Evolutionary conservation across 805 yeast species (phyloP), one percentile per base, ranked within the genome.

Genomic region (Saturnispora gosingensis): DNA sequence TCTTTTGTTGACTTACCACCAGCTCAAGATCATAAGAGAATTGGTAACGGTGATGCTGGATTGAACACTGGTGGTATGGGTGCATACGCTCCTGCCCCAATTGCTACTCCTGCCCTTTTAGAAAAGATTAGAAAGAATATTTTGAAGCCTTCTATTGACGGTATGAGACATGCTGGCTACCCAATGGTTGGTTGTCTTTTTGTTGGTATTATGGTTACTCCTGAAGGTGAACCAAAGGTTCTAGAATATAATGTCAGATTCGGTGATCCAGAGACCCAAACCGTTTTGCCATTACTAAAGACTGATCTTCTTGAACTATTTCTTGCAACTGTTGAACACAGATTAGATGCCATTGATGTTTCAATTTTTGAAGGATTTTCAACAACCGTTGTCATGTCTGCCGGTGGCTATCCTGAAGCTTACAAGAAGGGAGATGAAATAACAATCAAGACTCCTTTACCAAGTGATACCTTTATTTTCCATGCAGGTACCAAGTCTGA

Each of bases 11-110:
- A 88, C 66, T 78, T 93, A 53, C 99, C 99, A 43, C 87, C 98
- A 44, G 97, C 98, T 27, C 99, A 93, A 72, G 99, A 93, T 67
- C 99, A 93, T 72, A 93, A 93, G 73, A 83, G 99, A 68, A 78
- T 85, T 59, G 95, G 95, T 51, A 88, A 95, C 62, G 90, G 90
- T 54, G 99, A 93, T 67, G 73, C 81, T 39, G 99, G 99, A 25
- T 76, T 91, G 56, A 93, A 93, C 72, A 93, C 99, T 38, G 99
- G 99, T 59, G 99, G 99, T 57, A 93, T 93, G 99, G 99, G 99
- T 57, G 96, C 98, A 7, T 93, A 93, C 64, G 93, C 98, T 7
- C 99, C 99, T 32, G 95, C 98, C 10, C 99, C 99, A 52, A 75
- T 88, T 56, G 98, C 95, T 18, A 88, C 97, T 18, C 82, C 88